Evolutionary conservation across 1,284 basidiomycete species (phyloP).

Genomic region (Ceratobasidium sp.): DNA sequence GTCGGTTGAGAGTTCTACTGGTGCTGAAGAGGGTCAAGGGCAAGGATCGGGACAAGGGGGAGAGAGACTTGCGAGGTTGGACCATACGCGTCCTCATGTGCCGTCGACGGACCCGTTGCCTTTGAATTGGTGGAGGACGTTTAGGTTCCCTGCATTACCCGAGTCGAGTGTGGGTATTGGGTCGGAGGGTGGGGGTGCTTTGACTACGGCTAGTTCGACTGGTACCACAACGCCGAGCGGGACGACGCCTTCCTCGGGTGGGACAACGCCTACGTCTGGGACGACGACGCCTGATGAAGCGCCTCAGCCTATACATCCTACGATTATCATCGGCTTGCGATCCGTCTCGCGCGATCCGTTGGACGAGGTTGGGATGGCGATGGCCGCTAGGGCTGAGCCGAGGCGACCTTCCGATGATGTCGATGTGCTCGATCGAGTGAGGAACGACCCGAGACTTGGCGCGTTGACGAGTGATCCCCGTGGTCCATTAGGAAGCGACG

Average conservation of each 20-base stretch:
- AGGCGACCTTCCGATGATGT: too few relatives aligned
- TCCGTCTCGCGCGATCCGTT: slow-evolving; percentile 25
- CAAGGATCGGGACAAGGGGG: too few relatives aligned
- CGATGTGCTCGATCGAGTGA: too few relatives aligned
- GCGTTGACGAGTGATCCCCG: too few relatives aligned
- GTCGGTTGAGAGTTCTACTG: slow-evolving; percentile 52
- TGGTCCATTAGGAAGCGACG: too few relatives aligned
- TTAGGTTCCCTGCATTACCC: slow-evolving; percentile 70
- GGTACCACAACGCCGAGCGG: background rate
- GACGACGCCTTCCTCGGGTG: slow-evolving; percentile 48
- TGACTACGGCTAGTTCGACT: slow-evolving; percentile 2
- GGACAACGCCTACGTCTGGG: slow-evolving; percentile 27
- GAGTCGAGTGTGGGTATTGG: slow-evolving; percentile 40
- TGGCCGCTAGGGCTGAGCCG: background rate
- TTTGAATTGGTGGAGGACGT: slow-evolving; percentile 81
- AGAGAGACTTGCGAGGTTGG: too few relatives aligned
- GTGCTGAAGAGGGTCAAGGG: background rate
- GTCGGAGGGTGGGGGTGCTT: slow-evolving; percentile 24
- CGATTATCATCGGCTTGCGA: slow-evolving; percentile 37
- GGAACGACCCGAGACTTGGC: too few relatives aligned
- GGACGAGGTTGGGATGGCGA: slow-evolving; percentile 4
- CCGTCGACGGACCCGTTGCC: slow-evolving; percentile 38
- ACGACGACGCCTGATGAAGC: slow-evolving; percentile 1
- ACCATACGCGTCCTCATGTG: slow-evolving; percentile 24
- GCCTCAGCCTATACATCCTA: slow-evolving; percentile 27